phyloP scores from a whole-genome alignment of 768 basidiomycete genomes.

The Roridomyces roridus region DNA sequence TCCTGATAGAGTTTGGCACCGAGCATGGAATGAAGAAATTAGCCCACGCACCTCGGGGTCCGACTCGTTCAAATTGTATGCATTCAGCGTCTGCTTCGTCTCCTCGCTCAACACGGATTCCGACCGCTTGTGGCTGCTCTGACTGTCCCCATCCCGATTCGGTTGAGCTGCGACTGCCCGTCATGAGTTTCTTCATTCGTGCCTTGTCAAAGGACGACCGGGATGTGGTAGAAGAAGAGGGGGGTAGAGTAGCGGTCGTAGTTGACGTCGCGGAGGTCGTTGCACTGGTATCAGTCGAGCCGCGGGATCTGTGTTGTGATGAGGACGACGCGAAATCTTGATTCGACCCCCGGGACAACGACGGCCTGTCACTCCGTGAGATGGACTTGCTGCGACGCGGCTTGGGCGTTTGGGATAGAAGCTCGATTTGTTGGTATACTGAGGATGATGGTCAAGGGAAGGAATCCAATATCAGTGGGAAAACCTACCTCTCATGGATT shows the following conservation, averaged over 20 bases:
- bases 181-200: slow-evolving; percentile 63
- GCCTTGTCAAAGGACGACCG: slow-evolving; percentile 72
- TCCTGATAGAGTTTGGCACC: slow-evolving; percentile 45
- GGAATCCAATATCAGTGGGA: not conserved
- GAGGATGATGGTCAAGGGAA: slow-evolving; percentile 29
- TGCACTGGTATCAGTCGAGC: slow-evolving; percentile 42
- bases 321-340: slow-evolving; percentile 42
- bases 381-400: slow-evolving; percentile 75
- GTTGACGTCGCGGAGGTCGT: slow-evolving; percentile 29
- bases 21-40: slow-evolving; percentile 10
- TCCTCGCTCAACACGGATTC: slow-evolving; percentile 61
- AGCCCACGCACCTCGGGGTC: slow-evolving; percentile 42
- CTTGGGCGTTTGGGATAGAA: slow-evolving; percentile 61
- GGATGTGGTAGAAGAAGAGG: slow-evolving; percentile 37
- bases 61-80: slow-evolving; percentile 35
- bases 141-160: slow-evolving; percentile 47
- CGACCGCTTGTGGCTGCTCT: slow-evolving; percentile 58
- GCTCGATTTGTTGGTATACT: slow-evolving; percentile 85
- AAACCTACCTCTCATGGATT: slow-evolving; percentile 79
- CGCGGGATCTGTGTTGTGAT: slow-evolving; percentile 38
- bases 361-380: slow-evolving; percentile 56
- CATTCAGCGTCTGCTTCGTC: slow-evolving; percentile 41
- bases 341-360: slow-evolving; percentile 51
- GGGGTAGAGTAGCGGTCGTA: slow-evolving; percentile 28
- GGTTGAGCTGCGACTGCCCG: slow-evolving; percentile 42